Base-by-base conservation (phyloP, 345 rosid species). In the Psidium guajava region DNA sequence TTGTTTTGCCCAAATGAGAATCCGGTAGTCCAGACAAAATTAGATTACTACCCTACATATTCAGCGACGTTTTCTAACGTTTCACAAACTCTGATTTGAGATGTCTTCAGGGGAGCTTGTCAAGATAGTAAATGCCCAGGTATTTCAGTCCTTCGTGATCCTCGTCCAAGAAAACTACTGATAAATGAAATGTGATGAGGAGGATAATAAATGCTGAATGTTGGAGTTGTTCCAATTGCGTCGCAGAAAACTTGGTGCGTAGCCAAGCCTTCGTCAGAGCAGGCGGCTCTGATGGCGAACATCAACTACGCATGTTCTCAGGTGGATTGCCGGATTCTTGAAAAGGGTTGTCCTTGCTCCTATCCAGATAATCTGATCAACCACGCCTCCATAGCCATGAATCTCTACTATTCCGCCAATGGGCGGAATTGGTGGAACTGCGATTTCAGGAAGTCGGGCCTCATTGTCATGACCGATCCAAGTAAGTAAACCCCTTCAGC, bases 311-410 rank as follows among this genome's bases (percentile, higher is more conserved):
- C 95, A 6, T 95, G 96, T 87, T 91, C 95, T 59, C 91, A 92
- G 44, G 90, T 91, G 8, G 92, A 93, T 64, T 94, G 98, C 86
- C 83, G 86, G 8, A 80, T 92, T 82, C 87, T 94, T 52, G 89
- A 86, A 20, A 91, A 49, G 77, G 95, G 93, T 1, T 85, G 93
- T 80, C 90, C 93, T 75, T 93, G 98, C 85, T 89, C 25, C 83
- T 86, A 86, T 24, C 98, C 98, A 2, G 87, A 91, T 77, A 93
- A 86, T 54, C 89, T 89, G 81, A 87, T 91, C 5, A 95, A 89
- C 89, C 96, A 88, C 82, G 96, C 98, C 51, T 93, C 98, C 27
- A 10, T 93, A 13, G 93, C 94, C 88, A 95, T 95, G 98, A 92
- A 93, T 86, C 92, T 94, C 80, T 94, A 94, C 86, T 94, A 93